Base-by-base conservation (phyloP, 2,329 filamentous ascomycete genomes). In the Pseudonectria foliicola region DNA sequence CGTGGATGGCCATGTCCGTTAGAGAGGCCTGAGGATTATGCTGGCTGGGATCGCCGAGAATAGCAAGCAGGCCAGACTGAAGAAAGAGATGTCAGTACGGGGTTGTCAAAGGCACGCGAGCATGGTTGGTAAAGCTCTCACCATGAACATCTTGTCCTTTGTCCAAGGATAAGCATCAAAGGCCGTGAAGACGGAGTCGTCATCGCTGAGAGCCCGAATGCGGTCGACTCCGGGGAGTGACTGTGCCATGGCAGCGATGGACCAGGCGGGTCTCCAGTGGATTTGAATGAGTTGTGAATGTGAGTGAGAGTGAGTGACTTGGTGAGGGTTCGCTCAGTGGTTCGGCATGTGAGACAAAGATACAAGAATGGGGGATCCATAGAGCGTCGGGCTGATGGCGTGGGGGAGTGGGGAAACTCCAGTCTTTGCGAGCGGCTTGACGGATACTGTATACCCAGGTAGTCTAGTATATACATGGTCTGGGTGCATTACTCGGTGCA, bases 111-210 rank as follows among this genome's bases (percentile, higher is more conserved):
- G 18, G 18, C 18, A 21, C 18, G 18, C 18, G 18, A 21, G 18
- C 8, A 8, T 5, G 8, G 8, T 8, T 6, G 8, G 18, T 21
- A 21, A 21, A 21, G 18, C 24, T 34, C 47, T 28, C 61, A 77
- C 77, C 61, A 84, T 77, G 51, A 85, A 87, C 44, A 77, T 75
- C 33, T 69, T 66, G 58, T 87, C 82, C 42, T 71, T 71, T 40
- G 69, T 68, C 82, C 82, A 87, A 13, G 73, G 69, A 52, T 85
- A 85, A 15, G 62, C 60, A 49, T 83, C 77, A 33, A 86, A 73
- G 42, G 78, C 72, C 38, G 66, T 61, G 55, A 76, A 84, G 39
- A 78, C 56, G 33, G 63, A 54, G 41, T 60, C 57, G 35, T 67
- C 48, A 38, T 59, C 54, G 25, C 50, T 55, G 33, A 65, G 56